Conservation (phyloP, 2,329 filamentous ascomycete genomes). For the Conoideocrella luteorostrata region DNA sequence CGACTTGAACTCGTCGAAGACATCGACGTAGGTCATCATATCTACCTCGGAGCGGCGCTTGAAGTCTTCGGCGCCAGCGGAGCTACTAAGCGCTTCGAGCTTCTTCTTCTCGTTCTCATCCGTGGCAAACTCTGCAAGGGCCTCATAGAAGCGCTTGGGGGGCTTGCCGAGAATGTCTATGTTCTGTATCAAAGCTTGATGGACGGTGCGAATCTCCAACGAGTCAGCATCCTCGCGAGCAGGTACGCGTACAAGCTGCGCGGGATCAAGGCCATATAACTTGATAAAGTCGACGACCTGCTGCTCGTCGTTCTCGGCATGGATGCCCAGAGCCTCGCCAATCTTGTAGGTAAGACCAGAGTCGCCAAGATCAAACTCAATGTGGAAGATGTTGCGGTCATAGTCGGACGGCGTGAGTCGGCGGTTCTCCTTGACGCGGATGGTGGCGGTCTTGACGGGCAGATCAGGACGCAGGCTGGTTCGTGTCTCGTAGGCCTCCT, state of each 20-base stretch:
- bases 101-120: conserved; percentile 78
- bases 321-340: conserved; percentile 92
- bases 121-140: conserved; percentile 75
- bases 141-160: conserved; percentile 96
- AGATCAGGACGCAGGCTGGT: conserved; percentile 76
- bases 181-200: conserved; percentile 86
- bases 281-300: conserved; percentile 81
- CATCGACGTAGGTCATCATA: conserved; percentile 82
- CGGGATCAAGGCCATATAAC: conserved; percentile 76
- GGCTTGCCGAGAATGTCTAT: conserved; percentile 95
- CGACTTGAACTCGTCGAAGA: conserved; percentile 83
- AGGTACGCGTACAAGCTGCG: conserved; percentile 85
- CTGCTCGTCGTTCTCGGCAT: conserved; percentile 81
- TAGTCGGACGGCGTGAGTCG: conserved; percentile 82
- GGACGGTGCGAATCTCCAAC: conserved; percentile 84
- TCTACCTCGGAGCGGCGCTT: conserved; percentile 89
- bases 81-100: conserved; percentile 67
- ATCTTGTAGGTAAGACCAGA: conserved; percentile 95
- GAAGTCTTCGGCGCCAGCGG: conserved; percentile 81
- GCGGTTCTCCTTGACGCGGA: conserved; percentile 92
- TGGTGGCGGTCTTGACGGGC: conserved; percentile 75
- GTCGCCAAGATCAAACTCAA: conserved; percentile 90
- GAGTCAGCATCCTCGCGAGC: conserved; percentile 69
- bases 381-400: conserved; percentile 99
- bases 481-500: conserved; percentile 81